Evolutionary conservation across 2,329 filamentous ascomycete species (phyloP), one percentile per base, ranked within the genome.

Genomic region (Cryphonectria nitschkei): DNA sequence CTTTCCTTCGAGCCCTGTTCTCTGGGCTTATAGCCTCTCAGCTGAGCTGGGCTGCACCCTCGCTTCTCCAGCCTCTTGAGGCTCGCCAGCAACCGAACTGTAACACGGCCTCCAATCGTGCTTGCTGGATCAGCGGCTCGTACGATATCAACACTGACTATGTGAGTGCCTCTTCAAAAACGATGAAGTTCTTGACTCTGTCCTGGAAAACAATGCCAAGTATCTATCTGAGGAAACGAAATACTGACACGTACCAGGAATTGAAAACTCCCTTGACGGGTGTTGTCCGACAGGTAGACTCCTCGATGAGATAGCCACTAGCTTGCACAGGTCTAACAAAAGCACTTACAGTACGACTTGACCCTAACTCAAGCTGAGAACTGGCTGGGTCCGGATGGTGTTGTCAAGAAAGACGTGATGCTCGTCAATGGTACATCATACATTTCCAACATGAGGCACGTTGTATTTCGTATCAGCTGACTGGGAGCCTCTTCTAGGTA

Each of bases 361-460:
- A 75, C 70, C 3, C 60, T 78, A 11, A 78, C 76, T 14, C 77
- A 79, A 56, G 70, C 65, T 1, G 74, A 77, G 61, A 76, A 78
- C 65, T 78, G 76, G 76, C 61, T 65, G 9, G 78, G 77, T 1
- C 76, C 76, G 0, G 78, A 79, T 73, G 77, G 77, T 2, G 74
- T 77, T 1, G 68, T 73, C 56, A 79, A 79, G 70, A 63, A 75
- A 6, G 75, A 75, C 54, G 76, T 75, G 5, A 84, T 90, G 77
- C 78, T 88, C 50, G 77, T 88, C 74, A 86, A 87, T 74, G 82
- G 82, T 62, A 81, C 32, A 26, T 6, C 32, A 3, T n/a, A 41
- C 65, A 16, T 62, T 26, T 29, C n/a, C 22, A 9, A n/a, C 52
- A 11, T n/a, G 41, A 75, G 41, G n/a, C 34, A 39, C 13, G 19